Conservation (phyloP, 2,329 filamentous ascomycete genomes). For the Lecanicillium sp. region DNA sequence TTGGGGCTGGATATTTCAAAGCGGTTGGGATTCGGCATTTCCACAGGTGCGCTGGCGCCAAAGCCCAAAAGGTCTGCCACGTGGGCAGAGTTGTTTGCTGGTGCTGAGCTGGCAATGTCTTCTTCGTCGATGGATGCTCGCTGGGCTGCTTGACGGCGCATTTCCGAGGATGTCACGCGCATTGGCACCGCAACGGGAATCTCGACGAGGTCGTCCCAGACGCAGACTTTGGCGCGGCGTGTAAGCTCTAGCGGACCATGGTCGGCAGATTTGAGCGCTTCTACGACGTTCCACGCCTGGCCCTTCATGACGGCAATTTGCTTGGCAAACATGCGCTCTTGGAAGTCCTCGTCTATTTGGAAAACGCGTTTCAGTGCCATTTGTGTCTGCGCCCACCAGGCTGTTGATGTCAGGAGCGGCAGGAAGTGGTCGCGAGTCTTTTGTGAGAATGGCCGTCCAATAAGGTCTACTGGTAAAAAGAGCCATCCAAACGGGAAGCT, state of each 20-base stretch:
- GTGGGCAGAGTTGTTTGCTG: constrained; percentile 17
- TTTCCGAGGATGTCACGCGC: constrained; percentile 75
- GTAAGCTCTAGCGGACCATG: constrained; percentile 93
- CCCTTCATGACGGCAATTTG: constrained; percentile 99
- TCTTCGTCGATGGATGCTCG: constrained; percentile 61
- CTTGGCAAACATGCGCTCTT: constrained; percentile 97
- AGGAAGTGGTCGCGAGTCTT: constrained; percentile 91
- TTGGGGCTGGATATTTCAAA: constrained; percentile 55
- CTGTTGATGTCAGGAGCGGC: constrained; percentile 86
- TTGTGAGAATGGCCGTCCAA: constrained; percentile 91
- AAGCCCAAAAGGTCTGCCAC: constrained; percentile 64
- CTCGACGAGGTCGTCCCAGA: constrained; percentile 97
- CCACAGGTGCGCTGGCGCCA: constrained; percentile 43
- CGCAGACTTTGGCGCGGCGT: constrained; percentile 79
- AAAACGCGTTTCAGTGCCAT: constrained; percentile 79
- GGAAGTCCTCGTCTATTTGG: constrained; percentile 87
- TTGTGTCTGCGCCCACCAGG: constrained; percentile 96
- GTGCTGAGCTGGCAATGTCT: constrained; percentile 57
- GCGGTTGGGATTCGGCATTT: constrained; percentile 66
- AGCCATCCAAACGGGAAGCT: constrained; percentile 97
- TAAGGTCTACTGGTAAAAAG: constrained; percentile 91
- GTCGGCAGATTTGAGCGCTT: constrained; percentile 86
- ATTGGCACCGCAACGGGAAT: constrained; percentile 91
- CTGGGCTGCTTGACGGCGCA: constrained; percentile 51
- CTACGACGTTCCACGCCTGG: constrained; percentile 98